These are phyloP conservation scores for Vigna unguiculata DNA, from an alignment of 306 rosid genomes.

Conservation along the genomic window DNA sequence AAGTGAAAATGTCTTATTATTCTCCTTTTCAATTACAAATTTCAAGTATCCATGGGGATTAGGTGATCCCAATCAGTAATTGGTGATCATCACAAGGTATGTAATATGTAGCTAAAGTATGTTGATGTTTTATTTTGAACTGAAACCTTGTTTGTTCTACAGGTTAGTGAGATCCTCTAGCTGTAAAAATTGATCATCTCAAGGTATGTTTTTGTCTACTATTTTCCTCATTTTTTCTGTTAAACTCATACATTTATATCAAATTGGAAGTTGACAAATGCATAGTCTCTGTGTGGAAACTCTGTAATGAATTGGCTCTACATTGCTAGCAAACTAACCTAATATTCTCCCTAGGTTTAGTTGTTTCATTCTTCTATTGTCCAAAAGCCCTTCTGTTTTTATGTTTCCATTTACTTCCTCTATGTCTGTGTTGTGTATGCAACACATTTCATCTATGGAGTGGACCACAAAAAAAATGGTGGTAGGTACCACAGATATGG, in stretches of 20 bases:
- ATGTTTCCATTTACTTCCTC: too few relatives aligned
- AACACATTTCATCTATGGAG: too few relatives aligned
- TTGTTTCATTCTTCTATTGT: constrained; percentile 20
- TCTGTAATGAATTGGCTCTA: constrained; percentile 20
- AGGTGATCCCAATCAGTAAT: constrained; percentile 88
- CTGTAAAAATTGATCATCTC: constrained; percentile 98
- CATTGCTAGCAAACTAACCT: constrained; percentile 9
- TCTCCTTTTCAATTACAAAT: constrained; percentile 58
- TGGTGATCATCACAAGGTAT: constrained; percentile 88
- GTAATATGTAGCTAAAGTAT: constrained; percentile 18
- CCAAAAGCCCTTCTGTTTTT: too few relatives aligned
- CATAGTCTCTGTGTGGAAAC: not conserved
- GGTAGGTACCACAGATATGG: constrained; percentile 76
- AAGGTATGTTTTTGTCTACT: constrained; percentile 62
- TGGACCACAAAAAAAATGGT: not conserved
- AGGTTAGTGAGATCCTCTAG: constrained; percentile 92
- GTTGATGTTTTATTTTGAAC: constrained; percentile 11
- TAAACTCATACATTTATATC: constrained; percentile 29
- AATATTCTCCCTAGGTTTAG: constrained; percentile 26
- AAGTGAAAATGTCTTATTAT: not conserved
- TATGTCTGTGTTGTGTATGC: too few relatives aligned
- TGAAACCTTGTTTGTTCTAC: constrained; percentile 45
- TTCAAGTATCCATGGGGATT: constrained; percentile 95
- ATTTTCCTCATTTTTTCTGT: constrained; percentile 25
- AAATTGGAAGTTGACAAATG: not conserved